phyloP scores from a whole-genome alignment of 2,329 filamentous ascomycete genomes.

The Cercospora sp. region DNA sequence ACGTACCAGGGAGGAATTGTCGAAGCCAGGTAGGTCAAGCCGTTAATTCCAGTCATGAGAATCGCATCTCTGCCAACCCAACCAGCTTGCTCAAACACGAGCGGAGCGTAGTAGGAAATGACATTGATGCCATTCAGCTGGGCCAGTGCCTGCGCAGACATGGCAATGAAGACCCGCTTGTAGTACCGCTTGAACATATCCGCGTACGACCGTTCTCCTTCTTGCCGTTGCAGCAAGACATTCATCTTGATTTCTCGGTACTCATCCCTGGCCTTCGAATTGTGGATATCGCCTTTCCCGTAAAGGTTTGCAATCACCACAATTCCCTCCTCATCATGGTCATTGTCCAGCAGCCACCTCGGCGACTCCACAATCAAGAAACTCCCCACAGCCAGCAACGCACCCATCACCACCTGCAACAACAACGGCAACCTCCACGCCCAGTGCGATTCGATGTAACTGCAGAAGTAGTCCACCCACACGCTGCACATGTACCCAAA shows the following conservation, averaged over 20 bases:
- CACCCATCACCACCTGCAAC: constrained; percentile 94
- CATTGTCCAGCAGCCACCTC: constrained; percentile 94
- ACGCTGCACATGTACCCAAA: constrained; percentile 93
- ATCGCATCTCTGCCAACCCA: constrained; percentile 89
- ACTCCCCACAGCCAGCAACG: constrained; percentile 79
- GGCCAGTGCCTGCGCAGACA: constrained; percentile 94
- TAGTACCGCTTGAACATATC: constrained; percentile 96
- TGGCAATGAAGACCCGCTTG: constrained; percentile 94
- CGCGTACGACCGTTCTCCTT: constrained; percentile 84
- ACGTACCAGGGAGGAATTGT: constrained; percentile 97
- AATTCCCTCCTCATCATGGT: constrained; percentile 97
- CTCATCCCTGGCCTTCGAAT: constrained; percentile 87
- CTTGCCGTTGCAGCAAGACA: constrained; percentile 87
- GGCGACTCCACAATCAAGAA: constrained; percentile 95
- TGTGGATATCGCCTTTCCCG: constrained; percentile 91
- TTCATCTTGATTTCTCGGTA: constrained; percentile 99
- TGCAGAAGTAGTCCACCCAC: constrained; percentile 98
- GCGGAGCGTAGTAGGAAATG: constrained; percentile 96
- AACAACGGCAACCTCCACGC: constrained; percentile 88
- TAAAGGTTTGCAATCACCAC: constrained; percentile 98
- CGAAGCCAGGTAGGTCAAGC: constrained; percentile 83
- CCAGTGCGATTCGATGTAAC: constrained; percentile 78
- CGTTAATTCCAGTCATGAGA: constrained; percentile 96
- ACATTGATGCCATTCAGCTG: constrained; percentile 99
- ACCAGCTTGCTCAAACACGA: constrained; percentile 96